Conservation (phyloP, 768 basidiomycete species). For the Termitomyces sp. region DNA sequence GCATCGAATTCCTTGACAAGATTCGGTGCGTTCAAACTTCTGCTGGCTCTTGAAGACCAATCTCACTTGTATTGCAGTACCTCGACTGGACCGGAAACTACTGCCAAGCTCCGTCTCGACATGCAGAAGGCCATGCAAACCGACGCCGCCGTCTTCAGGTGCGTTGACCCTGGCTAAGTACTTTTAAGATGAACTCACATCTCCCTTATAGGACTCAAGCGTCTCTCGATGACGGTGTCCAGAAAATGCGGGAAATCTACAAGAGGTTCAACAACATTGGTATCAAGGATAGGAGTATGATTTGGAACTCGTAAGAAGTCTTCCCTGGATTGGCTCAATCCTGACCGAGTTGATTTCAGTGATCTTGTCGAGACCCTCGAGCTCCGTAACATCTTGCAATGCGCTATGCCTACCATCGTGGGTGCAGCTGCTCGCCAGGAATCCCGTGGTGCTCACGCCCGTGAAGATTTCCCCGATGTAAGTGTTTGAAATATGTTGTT, state of each 20-base stretch:
- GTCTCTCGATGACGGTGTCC: conserved; percentile 87
- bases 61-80: conserved; percentile 38
- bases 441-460: conserved; percentile 97
- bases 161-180: neutral
- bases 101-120: conserved; percentile 85
- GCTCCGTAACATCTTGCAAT: conserved; percentile 92
- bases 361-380: conserved; percentile 97
- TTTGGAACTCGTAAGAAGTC: conserved; percentile 90
- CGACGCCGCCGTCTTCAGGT: conserved; percentile 97
- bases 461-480: conserved; percentile 96
- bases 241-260: conserved; percentile 82
- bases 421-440: conserved; percentile 93
- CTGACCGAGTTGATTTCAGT: conserved; percentile 31
- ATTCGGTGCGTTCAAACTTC: conserved; percentile 45
- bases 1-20: conserved; percentile 85
- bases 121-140: conserved; percentile 99
- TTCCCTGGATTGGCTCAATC: neutral
- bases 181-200: conserved; percentile 1
- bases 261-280: conserved; percentile 87
- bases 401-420: conserved; percentile 93
- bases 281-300: conserved; percentile 98
- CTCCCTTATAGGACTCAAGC: conserved; percentile 62
- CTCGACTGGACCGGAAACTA: conserved; percentile 76
- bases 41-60: neutral
- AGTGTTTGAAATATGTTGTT: conserved; percentile 16